Evolutionary conservation across 805 yeast genomes (phyloP), one percentile per base, ranked within the genome.

Genomic region (Candida mattraensis): DNA sequence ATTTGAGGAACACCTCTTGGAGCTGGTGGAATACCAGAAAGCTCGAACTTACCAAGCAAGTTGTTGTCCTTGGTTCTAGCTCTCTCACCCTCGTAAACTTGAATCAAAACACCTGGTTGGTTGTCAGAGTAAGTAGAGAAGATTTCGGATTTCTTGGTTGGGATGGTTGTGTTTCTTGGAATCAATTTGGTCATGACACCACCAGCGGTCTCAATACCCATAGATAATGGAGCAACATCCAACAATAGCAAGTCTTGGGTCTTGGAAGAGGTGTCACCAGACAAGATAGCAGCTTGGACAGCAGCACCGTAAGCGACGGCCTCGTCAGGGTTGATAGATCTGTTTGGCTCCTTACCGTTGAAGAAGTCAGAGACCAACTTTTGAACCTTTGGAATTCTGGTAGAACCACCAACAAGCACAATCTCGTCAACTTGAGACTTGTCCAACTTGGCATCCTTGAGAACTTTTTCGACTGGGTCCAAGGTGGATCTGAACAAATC

Each of bases 281-380:
- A 16, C 30, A 36, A 22, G 18, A 91, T 87, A 66, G 97, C 97
- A 76, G 95, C 98, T 78, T 89, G 97, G 60, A 89, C 97, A 63
- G 98, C 97, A 61, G 98, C 98, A 83, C 97, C 97, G 78, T 87
- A 87, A 62, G 96, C 97, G 69, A 88, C 97, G 64, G 97, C 97
- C 78, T 88, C 97, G 76, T 88, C 97, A 55, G 97, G 97, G 89
- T 88, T 88, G 70, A 88, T 89, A 36, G 96, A 87, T 73, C 81
- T 85, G 76, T 87, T 87, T 70, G 95, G 95, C 72, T 88, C 95
- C 75, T 88, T 89, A 66, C 96, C 96, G 69, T 88, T 86, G 79
- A 89, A 88, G 82, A 81, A 88, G 70, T 89, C 97, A 52, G 95
- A 83, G 35, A 88, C 95, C 58, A 89, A 77, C 72, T 87, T 88